Evolutionary conservation across 495 filamentous ascomycete genomes (phyloP), one percentile per base, ranked within the genome.

Genomic region (Amphirosellinia nigrospora): DNA sequence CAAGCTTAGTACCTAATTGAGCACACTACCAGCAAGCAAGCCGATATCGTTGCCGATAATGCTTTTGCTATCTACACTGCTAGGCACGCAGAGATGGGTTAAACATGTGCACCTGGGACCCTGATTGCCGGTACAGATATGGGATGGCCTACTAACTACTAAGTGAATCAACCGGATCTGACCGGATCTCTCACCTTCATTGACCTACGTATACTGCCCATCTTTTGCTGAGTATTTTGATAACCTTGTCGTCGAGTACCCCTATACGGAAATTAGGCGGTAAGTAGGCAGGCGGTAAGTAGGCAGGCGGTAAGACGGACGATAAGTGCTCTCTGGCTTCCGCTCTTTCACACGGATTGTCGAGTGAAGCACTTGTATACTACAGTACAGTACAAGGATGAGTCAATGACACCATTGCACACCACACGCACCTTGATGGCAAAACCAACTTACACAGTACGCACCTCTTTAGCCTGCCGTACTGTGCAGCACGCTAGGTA

Each of bases 321-420:
- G n/a, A n/a, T n/a, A n/a, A n/a, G n/a, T n/a, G n/a, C n/a, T n/a
- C n/a, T 38, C 9, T 38, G 28, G 52, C 11, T 55, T 55, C 13
- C 6, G 15, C 28, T 55, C 52, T 30, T 7, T n/a, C 0, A 1
- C 10, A 43, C 23, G 16, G 3, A 28, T 8, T n/a, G 26, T 28
- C 34, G 26, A 48, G 43, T 38, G 46, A 36, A n/a, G n/a, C n/a
- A n/a, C n/a, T n/a, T n/a, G n/a, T n/a, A n/a, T n/a, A n/a, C n/a
- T n/a, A n/a, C n/a, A 19, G 16, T 46, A 10, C 1, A 1, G 39
- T 48, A 43, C 61, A 64, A 58, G 39, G 64, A 67, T 58, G 23
- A 26, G 39, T 32, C 36, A 38, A 67, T 67, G 64, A 66, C 48
- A 66, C 48, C 64, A 66, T 66, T 56, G 61, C 64, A 66, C 43